Conservation (phyloP, 2,329 filamentous ascomycete genomes). For the Mariannaea sp. region DNA sequence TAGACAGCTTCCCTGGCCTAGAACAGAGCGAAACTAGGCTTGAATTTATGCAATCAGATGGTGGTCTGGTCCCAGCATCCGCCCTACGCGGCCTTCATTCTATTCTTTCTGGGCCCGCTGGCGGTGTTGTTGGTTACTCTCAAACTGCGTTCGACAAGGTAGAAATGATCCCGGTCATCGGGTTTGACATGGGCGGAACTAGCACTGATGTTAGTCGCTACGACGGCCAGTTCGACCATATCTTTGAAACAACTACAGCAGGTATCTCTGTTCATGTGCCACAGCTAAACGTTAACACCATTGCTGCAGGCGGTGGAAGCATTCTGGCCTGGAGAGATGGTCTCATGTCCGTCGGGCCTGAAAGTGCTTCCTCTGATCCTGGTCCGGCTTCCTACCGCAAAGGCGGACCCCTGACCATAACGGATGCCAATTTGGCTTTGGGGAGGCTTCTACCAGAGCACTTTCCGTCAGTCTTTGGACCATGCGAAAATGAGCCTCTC, state of each 20-base stretch:
- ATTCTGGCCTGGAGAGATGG: slow-evolving; percentile 85
- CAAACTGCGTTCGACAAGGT: slow-evolving; percentile 83
- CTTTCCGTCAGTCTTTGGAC: slow-evolving; percentile 92
- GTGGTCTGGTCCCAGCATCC: slow-evolving; percentile 71
- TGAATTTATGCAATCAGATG: slow-evolving; percentile 93
- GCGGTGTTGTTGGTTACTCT: slow-evolving; percentile 88
- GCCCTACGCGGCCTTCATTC: slow-evolving; percentile 81
- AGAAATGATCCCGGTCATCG: slow-evolving; percentile 80
- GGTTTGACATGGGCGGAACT: slow-evolving; percentile 91
- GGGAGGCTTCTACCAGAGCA: slow-evolving; percentile 84
- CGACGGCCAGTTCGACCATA: slow-evolving; percentile 83
- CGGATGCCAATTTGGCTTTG: slow-evolving; percentile 84
- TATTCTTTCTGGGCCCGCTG: slow-evolving; percentile 85
- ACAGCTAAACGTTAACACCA: slow-evolving; percentile 91
- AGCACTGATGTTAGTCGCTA: slow-evolving; percentile 74
- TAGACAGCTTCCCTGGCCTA: slow-evolving; percentile 40
- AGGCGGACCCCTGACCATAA: slow-evolving; percentile 83
- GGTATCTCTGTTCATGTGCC: slow-evolving; percentile 89
- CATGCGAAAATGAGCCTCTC: slow-evolving; percentile 79
- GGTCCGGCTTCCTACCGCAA: slow-evolving; percentile 90
- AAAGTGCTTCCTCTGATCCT: slow-evolving; percentile 84
- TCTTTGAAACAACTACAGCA: slow-evolving; percentile 90
- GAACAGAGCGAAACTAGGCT: slow-evolving; percentile 50
- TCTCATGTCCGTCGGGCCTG: slow-evolving; percentile 79
- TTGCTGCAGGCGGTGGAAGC: slow-evolving; percentile 85